Conservation (phyloP, 768 basidiomycete species). For the Phylloporus rhodoxanthus region DNA sequence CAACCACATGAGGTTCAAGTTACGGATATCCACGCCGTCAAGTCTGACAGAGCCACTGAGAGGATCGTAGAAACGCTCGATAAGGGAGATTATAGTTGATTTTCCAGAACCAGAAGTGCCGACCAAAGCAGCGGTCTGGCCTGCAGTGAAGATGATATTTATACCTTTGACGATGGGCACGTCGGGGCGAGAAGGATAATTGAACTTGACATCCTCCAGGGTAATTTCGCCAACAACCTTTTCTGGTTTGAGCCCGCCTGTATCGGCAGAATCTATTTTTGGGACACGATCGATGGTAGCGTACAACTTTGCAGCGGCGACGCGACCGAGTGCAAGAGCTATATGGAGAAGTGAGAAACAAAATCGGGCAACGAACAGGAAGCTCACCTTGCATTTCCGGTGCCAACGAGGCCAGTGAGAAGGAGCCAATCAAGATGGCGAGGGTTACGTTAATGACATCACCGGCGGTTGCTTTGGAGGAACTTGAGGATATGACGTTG, state of each 20-base stretch:
- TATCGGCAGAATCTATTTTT: constrained; percentile 57
- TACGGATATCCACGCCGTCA: constrained; percentile 68
- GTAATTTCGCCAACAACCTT: constrained; percentile 63
- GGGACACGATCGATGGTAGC: constrained; percentile 86
- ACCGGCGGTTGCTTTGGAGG: constrained; percentile 52
- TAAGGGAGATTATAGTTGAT: constrained; percentile 71
- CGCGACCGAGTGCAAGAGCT: constrained; percentile 77
- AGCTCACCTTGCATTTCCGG: constrained; percentile 77
- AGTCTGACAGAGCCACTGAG: constrained; percentile 58
- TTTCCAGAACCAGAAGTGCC: constrained; percentile 79
- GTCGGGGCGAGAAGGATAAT: constrained; percentile 75
- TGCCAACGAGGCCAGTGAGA: constrained; percentile 77
- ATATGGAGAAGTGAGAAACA: constrained; percentile 4
- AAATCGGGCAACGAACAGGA: background rate
- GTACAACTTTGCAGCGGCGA: constrained; percentile 84
- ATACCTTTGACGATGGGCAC: constrained; percentile 76
- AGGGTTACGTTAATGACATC: constrained; percentile 79
- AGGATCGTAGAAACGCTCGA: constrained; percentile 90
- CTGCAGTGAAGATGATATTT: constrained; percentile 60
- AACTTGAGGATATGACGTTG: background rate
- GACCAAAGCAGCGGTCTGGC: constrained; percentile 73
- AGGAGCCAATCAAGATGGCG: constrained; percentile 83
- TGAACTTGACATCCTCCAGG: constrained; percentile 71
- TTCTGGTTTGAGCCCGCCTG: constrained; percentile 62
- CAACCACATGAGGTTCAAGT: constrained; percentile 80